These are phyloP conservation scores for Tricholoma hemisulphureum DNA, from an alignment of 768 basidiomycete species.

Conservation along the genomic window DNA sequence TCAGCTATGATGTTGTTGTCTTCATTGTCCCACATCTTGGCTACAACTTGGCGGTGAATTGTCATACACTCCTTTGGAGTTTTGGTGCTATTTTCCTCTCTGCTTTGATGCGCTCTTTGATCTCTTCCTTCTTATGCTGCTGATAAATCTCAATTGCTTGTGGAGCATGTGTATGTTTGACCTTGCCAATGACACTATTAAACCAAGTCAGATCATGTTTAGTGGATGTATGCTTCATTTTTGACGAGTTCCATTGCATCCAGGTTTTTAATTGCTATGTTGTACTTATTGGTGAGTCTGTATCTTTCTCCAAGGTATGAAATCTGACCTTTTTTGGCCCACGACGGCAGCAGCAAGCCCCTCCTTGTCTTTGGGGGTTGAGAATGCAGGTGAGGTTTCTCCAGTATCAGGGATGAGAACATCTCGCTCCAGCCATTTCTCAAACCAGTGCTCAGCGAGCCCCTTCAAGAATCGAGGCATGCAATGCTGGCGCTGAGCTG, in stretches of 20 bases:
- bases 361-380: background rate
- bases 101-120: background rate
- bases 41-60: background rate
- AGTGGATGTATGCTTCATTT: background rate
- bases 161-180: background rate
- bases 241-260: background rate
- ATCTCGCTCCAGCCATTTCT: background rate
- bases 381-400: background rate
- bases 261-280: background rate
- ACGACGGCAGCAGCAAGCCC: background rate
- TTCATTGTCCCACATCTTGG: slow-evolving; percentile 3
- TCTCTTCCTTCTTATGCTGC: background rate
- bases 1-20: background rate
- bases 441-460: background rate
- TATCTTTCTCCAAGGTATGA: background rate
- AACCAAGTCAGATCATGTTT: background rate
- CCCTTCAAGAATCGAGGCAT: background rate
- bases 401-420: background rate
- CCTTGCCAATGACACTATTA: background rate
- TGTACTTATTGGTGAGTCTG: background rate
- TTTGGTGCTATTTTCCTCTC: background rate
- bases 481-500: background rate
- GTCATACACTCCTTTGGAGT: background rate
- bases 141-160: background rate
- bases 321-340: background rate